Conservation (phyloP, 108 stramenopile genomes). For the Pseudonitzschia pungens region DNA sequence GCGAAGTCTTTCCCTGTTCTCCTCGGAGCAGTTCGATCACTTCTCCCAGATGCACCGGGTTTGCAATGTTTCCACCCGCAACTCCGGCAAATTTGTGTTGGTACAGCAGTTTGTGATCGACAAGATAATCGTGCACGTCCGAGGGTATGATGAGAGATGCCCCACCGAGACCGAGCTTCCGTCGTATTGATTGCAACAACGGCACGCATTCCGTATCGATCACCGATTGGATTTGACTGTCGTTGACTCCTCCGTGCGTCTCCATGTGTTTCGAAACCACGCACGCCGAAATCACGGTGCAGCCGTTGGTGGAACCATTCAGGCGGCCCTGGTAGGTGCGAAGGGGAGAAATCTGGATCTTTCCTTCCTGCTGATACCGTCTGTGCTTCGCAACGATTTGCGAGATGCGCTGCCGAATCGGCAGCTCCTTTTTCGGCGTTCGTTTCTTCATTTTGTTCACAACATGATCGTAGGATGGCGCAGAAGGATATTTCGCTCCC, state of each 20-base stretch:
- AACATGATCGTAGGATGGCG: constrained; percentile 16
- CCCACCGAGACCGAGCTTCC: constrained; percentile 67
- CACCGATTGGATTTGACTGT: constrained; percentile 55
- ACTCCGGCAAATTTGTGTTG: constrained; percentile 87
- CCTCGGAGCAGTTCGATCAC: constrained; percentile 46
- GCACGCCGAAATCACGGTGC: constrained; percentile 85
- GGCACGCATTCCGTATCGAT: constrained; percentile 75
- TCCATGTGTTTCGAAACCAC: constrained; percentile 63
- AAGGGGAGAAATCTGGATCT: constrained; percentile 62
- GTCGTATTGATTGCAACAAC: constrained; percentile 60
- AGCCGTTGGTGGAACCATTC: constrained; percentile 80
- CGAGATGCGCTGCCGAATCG: constrained; percentile 32
- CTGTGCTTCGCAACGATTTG: constrained; percentile 31
- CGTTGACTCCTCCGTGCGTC: constrained; percentile 49
- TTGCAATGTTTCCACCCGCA: constrained; percentile 79
- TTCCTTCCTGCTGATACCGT: constrained; percentile 37
- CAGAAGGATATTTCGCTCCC: constrained; percentile 4
- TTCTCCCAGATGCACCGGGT: constrained; percentile 54
- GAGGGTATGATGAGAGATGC: constrained; percentile 85
- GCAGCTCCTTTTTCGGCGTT: constrained; percentile 7
- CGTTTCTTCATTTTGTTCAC: constrained; percentile 12
- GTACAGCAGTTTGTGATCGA: constrained; percentile 73
- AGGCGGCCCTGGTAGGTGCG: constrained; percentile 80
- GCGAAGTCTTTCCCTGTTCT: constrained; percentile 37
- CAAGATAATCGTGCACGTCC: constrained; percentile 90